A percentile compares a stretch with the other conserved stretches of the same genome.
Conservation (phyloP, 148 eudicot species). For the Rhododendron mucronatum region DNA sequence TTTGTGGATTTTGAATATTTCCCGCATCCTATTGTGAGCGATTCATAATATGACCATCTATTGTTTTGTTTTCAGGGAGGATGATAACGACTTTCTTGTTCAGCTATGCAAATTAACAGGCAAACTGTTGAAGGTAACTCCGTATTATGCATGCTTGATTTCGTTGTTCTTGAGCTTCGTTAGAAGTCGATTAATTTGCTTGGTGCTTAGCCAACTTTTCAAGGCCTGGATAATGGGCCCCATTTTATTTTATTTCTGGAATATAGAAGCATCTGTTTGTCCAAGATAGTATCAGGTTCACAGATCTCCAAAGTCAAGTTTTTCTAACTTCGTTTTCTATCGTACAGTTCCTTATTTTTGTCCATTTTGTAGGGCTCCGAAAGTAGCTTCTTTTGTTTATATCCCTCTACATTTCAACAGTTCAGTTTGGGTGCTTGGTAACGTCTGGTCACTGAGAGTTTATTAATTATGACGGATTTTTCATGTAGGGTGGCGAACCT, state of each 20-base stretch:
- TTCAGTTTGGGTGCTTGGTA: not conserved
- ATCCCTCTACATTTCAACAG: not conserved
- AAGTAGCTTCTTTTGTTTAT: not conserved
- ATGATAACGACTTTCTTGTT: slow-evolving; percentile 72
- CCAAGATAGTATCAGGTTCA: not conserved
- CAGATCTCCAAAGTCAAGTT: not conserved
- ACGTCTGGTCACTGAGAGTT: not conserved
- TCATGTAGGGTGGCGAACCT: slow-evolving; percentile 80
- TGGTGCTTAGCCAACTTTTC: not conserved
- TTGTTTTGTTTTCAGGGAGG: slow-evolving; percentile 47
- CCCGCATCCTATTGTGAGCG: not conserved
- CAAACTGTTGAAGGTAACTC: slow-evolving; percentile 71
- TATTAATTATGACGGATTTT: not conserved
- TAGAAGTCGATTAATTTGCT: not conserved
- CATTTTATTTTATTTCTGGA: not conserved
- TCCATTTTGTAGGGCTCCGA: not conserved
- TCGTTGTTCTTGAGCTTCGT: not conserved
- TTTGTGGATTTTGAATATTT: not conserved
- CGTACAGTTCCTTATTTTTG: not conserved
- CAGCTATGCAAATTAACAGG: slow-evolving; percentile 74
- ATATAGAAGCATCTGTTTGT: not conserved
- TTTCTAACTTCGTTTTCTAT: not conserved
- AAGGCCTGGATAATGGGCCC: not conserved
- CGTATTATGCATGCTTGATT: not conserved
- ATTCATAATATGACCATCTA: not conserved